Evolutionary conservation across 257 asterid genomes (phyloP), one percentile per base, ranked within the genome.

Genomic region (Verbascum thapsus): DNA sequence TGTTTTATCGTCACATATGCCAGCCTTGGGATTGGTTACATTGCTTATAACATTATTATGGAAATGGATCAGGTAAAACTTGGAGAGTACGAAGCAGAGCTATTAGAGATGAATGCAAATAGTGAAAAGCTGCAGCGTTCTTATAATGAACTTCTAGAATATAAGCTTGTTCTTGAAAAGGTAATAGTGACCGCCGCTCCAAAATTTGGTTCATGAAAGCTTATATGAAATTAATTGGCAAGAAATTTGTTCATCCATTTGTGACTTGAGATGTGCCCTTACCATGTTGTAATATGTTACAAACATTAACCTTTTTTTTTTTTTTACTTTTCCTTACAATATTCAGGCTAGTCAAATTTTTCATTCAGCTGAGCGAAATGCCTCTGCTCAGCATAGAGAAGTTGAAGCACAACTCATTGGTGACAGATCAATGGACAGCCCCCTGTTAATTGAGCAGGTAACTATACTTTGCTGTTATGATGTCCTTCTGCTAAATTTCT

Each of bases 361-460:
- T 64, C 85, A 79, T 67, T 85, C 82, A 20, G 87, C 87, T 58
- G 79, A 80, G 76, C 80, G 56, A 54, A 74, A 68, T 67, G 85
- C 82, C 51, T 44, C 70, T 39, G 80, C 84, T 58, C 89, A 74
- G 75, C 80, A 72, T 41, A 71, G 63, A 71, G 82, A 78, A 61
- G 55, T 64, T 58, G 83, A 70, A 58, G 74, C 68, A 58, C 79
- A 67, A 18, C 30, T 34, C 52, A 57, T 74, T 43, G 78, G 77
- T 22, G 85, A 82, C 43, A 76, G 78, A 68, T 82, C 80, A 40
- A 68, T 82, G 39, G 89, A 85, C 58, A 80, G 89, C 72, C 94
- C 89, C 66, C 73, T 85, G 35, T 78, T 85, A 64, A 74, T 76
- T 41, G 85, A 85, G 69, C 89, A 85, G 67, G 94, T 82, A 66